Conservation (phyloP, 768 basidiomycete species). For the Russula sp. region DNA sequence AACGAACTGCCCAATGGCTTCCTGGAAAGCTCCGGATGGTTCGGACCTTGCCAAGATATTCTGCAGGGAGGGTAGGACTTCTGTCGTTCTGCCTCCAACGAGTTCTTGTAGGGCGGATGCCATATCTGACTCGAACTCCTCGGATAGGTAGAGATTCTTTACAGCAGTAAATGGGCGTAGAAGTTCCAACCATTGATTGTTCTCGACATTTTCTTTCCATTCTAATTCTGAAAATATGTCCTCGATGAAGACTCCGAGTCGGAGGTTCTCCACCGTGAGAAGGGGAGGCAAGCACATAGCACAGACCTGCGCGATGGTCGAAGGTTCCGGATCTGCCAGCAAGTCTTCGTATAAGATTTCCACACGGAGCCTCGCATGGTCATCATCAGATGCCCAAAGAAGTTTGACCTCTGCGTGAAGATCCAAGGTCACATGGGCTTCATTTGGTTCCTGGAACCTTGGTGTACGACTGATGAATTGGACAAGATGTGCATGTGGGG, state of each 20-base stretch:
- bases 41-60: not conserved
- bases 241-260: no score
- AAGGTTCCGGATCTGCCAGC: no score
- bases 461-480: not conserved
- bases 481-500: not conserved
- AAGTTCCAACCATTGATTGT: not conserved
- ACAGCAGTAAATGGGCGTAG: not conserved
- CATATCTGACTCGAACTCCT: not conserved
- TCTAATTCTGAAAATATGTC: no score
- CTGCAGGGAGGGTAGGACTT: not conserved
- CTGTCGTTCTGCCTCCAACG: not conserved
- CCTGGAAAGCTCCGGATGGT: not conserved
- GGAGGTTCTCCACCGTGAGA: not conserved
- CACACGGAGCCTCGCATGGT: not conserved
- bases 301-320: not conserved
- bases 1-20: not conserved
- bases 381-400: not conserved
- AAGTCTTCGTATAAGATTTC: not conserved
- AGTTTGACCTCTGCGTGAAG: accelerated
- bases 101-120: not conserved
- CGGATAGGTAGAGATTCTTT: not conserved
- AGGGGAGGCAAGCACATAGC: not conserved
- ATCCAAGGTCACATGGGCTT: not conserved
- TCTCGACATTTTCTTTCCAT: not conserved
- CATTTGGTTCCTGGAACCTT: not conserved